phyloP scores from a whole-genome alignment of 805 yeast species.

The Candida ponderosae region DNA sequence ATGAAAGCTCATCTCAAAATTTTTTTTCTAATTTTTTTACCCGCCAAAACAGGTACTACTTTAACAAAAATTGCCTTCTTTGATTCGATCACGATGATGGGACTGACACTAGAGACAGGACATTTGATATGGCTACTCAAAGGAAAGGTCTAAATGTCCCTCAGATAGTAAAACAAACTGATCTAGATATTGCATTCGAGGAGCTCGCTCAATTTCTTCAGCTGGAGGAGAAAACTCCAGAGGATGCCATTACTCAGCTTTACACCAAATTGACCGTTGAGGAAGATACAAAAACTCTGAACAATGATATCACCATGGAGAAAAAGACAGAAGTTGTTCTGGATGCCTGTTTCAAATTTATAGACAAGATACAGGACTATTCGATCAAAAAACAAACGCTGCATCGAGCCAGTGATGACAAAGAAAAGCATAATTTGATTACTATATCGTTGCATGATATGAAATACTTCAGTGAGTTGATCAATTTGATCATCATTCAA shows the following conservation, averaged over 20 bases:
- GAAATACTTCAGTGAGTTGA: conserved; percentile 57
- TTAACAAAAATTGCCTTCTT: too few species aligned
- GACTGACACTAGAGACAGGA: too few species aligned
- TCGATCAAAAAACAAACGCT: conserved; percentile 2
- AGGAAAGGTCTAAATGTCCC: conserved; percentile 22
- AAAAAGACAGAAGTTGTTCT: not conserved
- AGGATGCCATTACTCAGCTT: conserved; percentile 9
- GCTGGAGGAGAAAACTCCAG: conserved; percentile 8
- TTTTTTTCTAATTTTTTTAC: too few species aligned
- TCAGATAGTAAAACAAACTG: conserved; percentile 21
- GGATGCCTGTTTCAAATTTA: conserved; percentile 3
- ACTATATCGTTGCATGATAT: conserved; percentile 81
- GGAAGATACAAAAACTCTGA: too few species aligned
- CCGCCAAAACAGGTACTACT: too few species aligned
- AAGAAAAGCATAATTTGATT: conserved; percentile 23
- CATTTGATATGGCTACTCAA: not conserved
- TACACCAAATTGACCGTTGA: not conserved
- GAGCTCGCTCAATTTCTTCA: conserved; percentile 13
- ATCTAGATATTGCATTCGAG: conserved; percentile 24
- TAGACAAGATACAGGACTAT: conserved; percentile 10
- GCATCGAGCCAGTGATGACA: conserved; percentile 3
- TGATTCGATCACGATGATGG: too few species aligned
- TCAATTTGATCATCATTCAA: conserved; percentile 57
- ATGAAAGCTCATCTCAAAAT: too few species aligned
- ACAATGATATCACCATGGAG: not conserved